Evolutionary conservation across 2,329 filamentous ascomycete genomes (phyloP), one percentile per base, ranked within the genome.

Genomic region (Tetracladium maxilliforme): DNA sequence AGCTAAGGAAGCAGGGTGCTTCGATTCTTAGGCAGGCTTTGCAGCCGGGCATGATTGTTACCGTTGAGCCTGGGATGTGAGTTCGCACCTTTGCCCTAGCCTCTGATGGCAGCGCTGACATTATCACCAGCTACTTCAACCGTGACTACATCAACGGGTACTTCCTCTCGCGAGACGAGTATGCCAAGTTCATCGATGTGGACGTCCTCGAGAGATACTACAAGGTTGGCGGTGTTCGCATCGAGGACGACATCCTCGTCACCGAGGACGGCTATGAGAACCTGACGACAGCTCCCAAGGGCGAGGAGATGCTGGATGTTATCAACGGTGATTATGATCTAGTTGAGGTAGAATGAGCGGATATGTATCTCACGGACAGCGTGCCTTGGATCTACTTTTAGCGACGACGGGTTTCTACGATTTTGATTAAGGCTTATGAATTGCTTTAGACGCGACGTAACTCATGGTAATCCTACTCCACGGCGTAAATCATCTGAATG

Each of bases 171-270:
- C n/a, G 63, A 25, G 59, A 67, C 30, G 52, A 56, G 28, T 70
- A 77, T 43, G 56, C 60, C 19, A 58, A 61, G 30, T 79, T 67
- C 38, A 74, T 90, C 40, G 64, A 86, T 48, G 54, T 56, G 35
- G 56, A 60, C 5, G 62, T 75, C 5, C 51, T 90, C 24, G 69
- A 73, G 31, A 56, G 54, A 33, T 87, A 78, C 47, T 87, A 80
- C 57, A 56, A 53, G 14, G 75, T 95, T 2, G 90, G 87, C 10
- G 90, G 90, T 17, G 83, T 93, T 14, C 68, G 90, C 23, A 92
- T 95, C 32, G 90, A 98, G 54, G 84, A 95, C 43, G 81, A 87
- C 46, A 65, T 95, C 19, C 58, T 90, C 13, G 72, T 95, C 23
- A 90, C 78, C 2, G 61, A 76, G 32, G 57, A 67, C 14, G 84